Evolutionary conservation across 139 green algal genomes (phyloP).

Genomic region (Tetradesmus lagerheimii): DNA sequence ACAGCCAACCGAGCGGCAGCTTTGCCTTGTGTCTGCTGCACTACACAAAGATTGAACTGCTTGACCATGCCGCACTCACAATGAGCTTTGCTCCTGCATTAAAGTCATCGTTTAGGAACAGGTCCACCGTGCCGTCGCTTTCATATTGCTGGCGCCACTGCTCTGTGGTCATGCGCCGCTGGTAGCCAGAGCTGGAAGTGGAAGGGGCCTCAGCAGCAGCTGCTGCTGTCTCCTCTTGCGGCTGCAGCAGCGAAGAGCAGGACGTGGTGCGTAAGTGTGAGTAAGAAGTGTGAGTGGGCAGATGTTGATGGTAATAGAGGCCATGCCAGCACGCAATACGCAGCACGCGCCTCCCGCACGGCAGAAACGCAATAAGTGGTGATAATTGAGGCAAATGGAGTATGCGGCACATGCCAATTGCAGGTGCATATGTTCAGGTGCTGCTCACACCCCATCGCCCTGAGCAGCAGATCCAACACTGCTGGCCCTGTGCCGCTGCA

Average conservation of each 20-base stretch:
- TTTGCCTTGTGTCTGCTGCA: neutral
- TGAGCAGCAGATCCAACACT: neutral
- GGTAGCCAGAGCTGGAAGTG: neutral
- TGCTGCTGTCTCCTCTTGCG: neutral
- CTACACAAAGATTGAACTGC: neutral
- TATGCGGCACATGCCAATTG: neutral
- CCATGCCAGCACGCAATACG: neutral
- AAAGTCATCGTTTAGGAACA: constrained; percentile 97
- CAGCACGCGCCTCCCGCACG: neutral
- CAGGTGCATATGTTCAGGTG: neutral
- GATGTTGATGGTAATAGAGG: too few relatives aligned
- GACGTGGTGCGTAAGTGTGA: neutral
- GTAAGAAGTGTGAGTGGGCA: neutral
- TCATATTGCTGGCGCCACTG: constrained; percentile 89
- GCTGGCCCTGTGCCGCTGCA: neutral
- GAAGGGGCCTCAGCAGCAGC: constrained; percentile 1
- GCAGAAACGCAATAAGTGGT: too few relatives aligned
- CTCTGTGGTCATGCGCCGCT: constrained; percentile 78
- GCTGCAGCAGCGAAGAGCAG: neutral
- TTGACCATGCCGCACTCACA: constrained; percentile 57
- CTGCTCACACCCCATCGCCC: neutral
- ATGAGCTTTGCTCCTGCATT: constrained; percentile 89
- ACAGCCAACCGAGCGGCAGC: neutral
- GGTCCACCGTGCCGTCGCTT: constrained; percentile 84
- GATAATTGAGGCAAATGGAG: neutral